Conservation (phyloP, 352 stramenopile genomes). For the Thalassiosira delicatula region DNA sequence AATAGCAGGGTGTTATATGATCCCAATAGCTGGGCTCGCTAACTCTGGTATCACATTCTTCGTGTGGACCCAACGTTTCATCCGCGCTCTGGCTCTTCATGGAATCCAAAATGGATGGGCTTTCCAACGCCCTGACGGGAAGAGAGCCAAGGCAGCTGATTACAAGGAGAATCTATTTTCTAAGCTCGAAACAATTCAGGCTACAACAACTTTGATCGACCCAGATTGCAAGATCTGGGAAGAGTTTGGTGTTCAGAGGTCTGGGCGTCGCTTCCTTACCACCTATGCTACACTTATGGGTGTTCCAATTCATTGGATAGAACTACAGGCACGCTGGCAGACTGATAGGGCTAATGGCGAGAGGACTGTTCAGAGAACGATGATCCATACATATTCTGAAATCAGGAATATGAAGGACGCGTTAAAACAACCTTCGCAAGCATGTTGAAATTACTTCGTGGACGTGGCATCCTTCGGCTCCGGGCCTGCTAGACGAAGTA, state of each 20-base stretch:
- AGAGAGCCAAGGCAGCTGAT: slow-evolving; percentile 22
- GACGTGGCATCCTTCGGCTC: too few relatives aligned
- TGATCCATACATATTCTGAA: slow-evolving; percentile 27
- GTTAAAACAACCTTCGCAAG: too few relatives aligned
- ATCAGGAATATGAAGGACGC: slow-evolving; percentile 27
- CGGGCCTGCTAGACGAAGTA: too few relatives aligned
- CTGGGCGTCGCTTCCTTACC: slow-evolving; percentile 15
- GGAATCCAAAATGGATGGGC: slow-evolving; percentile 19
- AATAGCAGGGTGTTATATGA: slow-evolving; percentile 16
- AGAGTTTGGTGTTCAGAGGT: slow-evolving; percentile 27
- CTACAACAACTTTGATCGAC: slow-evolving; percentile 32
- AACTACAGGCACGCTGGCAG: slow-evolving; percentile 27
- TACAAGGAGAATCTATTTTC: slow-evolving; percentile 26
- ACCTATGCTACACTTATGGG: slow-evolving; percentile 26
- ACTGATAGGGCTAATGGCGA: slow-evolving; percentile 28
- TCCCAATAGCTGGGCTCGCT: slow-evolving; percentile 14
- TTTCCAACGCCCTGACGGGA: slow-evolving; percentile 17
- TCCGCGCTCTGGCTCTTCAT: too few relatives aligned
- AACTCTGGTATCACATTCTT: slow-evolving; percentile 22
- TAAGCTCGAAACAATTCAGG: slow-evolving; percentile 13
- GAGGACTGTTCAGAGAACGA: neutral
- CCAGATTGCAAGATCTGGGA: slow-evolving; percentile 23
- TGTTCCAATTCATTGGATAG: slow-evolving; percentile 9
- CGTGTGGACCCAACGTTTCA: slow-evolving; percentile 34
- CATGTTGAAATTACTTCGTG: too few relatives aligned